These are phyloP conservation scores for Neurospora sp. DNA, from an alignment of 2,329 filamentous ascomycete species.

Conservation along the genomic window DNA sequence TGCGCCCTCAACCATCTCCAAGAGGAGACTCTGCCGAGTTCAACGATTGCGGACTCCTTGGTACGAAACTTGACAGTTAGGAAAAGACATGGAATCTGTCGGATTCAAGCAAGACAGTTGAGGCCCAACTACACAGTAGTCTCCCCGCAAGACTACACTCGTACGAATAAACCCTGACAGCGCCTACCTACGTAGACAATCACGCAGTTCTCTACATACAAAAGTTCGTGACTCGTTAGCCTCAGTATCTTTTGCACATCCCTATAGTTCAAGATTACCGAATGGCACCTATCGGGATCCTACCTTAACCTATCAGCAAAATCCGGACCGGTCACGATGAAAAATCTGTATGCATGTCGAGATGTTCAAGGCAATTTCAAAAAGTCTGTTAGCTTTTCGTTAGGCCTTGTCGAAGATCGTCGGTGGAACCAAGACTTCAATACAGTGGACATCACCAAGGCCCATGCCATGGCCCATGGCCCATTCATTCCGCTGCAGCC, in stretches of 20 bases:
- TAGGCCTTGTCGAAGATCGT: neutral
- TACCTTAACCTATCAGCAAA: neutral
- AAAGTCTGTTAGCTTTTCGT: neutral
- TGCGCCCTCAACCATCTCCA: no score
- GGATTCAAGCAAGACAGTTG: neutral
- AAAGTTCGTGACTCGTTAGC: neutral
- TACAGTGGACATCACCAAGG: neutral
- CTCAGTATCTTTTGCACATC: neutral
- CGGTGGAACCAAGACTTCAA: neutral
- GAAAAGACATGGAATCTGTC: neutral
- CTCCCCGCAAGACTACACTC: neutral
- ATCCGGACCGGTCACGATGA: neutral
- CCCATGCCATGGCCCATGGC: no score
- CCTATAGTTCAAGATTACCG: neutral
- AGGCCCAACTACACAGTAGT: neutral
- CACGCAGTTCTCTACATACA: neutral
- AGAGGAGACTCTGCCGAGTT: no score
- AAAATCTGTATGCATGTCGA: neutral
- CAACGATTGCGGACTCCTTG: neutral
- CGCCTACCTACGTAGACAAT: neutral
- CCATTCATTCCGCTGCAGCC: neutral
- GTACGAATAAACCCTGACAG: neutral
- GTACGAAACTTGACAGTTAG: neutral
- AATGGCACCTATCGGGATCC: neutral
- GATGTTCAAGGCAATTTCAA: neutral